Evolutionary conservation across 2,329 filamentous ascomycete genomes (phyloP), one percentile per base, ranked within the genome.

Genomic region (Colletotrichum lindemuthianum): DNA sequence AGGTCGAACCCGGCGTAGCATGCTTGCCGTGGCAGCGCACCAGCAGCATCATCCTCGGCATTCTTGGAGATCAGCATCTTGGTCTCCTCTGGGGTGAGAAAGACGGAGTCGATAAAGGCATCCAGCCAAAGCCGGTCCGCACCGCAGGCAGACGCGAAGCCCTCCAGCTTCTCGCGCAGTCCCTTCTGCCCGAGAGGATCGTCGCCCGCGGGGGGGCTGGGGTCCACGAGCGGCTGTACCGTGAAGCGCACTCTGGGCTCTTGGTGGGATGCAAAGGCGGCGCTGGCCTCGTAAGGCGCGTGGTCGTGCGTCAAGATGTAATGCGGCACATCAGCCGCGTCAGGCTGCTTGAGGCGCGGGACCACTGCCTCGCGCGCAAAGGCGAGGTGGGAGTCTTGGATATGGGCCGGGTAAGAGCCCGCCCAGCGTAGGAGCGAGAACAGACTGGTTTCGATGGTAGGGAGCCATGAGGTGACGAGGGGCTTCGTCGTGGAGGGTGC

Each of bases 261-360:
- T 44, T 40, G 39, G 16, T 40, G 56, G 44, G 43, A 40, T 6
- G 49, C 32, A 44, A 64, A 64, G 15, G 56, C 60, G n/a, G 60
- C 9, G 49, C 56, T 64, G 50, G 43, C 49, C 50, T 55, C 50
- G 50, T 49, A 64, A 10, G 49, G 56, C 37, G 37, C 43, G 33
- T 64, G 33, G 12, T 54, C 49, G 33, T 64, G 56, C 6, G 60
- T 63, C 6, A 43, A 10, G 13, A 60, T 54, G 33, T 64, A 64
- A 33, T 49, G 49, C 43, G 44, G 8, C 32, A 32, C 49, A 13
- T 64, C 44, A 45, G 33, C 16, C 4, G 60, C 12, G n/a, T 6
- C 12, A 12, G 56, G 60, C 36, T 53, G 55, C 37, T 64, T 60
- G 11, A 64, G 60, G 32, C 39, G 11, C 15, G 56, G 39, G 7